phyloP scores from a whole-genome alignment of 192 early-diverging fungal genomes.

The Podochytrium sp. region DNA sequence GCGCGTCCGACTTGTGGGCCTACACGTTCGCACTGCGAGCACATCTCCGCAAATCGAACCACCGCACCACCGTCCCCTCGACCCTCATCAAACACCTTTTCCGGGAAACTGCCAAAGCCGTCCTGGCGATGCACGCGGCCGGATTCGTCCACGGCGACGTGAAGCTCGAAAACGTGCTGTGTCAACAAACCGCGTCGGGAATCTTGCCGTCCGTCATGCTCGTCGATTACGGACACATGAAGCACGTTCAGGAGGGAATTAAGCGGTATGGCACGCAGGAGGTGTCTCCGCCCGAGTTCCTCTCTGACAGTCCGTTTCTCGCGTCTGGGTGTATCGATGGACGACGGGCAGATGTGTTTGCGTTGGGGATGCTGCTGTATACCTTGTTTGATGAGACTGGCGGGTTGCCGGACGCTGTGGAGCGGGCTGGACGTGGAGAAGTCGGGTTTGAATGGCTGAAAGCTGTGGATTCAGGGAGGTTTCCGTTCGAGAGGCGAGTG shows the following conservation, averaged over 20 bases:
- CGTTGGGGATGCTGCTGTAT: conserved; percentile 24
- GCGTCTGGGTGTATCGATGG: not conserved
- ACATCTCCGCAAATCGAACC: not conserved
- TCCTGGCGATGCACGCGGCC: conserved; percentile 45
- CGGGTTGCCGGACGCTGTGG: not conserved
- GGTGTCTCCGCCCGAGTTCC: conserved; percentile 19
- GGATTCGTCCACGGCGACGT: conserved; percentile 58
- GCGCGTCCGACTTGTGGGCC: conserved; percentile 23
- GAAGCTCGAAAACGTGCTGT: conserved; percentile 66
- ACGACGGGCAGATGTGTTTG: conserved; percentile 27
- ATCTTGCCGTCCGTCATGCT: not conserved
- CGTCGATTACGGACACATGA: conserved; percentile 23
- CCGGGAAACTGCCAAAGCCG: conserved; percentile 44
- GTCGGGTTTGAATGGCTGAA: not conserved
- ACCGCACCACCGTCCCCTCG: not conserved
- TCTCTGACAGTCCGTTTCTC: not conserved
- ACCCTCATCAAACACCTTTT: conserved; percentile 36
- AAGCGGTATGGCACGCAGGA: conserved; percentile 4
- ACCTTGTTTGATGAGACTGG: conserved; percentile 8
- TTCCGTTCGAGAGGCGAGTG: not conserved
- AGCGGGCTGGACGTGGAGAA: not conserved
- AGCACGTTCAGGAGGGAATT: not conserved
- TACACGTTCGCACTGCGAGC: conserved; percentile 1
- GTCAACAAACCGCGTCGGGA: not conserved
- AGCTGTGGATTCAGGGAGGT: not conserved